phyloP scores from a whole-genome alignment of 2,329 filamentous ascomycete genomes.

The Plectosphaerella cucumerina region DNA sequence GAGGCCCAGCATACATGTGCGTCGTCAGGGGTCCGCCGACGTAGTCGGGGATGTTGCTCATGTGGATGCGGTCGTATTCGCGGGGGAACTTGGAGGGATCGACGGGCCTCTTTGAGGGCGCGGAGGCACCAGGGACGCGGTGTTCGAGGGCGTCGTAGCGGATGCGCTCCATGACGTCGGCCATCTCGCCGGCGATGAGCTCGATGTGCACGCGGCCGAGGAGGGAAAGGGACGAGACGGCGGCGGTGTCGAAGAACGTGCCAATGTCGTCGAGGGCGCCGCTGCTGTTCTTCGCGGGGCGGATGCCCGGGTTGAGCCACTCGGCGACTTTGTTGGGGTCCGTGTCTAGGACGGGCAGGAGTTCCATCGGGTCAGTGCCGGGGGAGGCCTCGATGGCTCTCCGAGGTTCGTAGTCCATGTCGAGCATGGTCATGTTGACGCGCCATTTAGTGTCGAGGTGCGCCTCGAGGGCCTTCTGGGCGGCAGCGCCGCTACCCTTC shows the following conservation, averaged over 20 bases:
- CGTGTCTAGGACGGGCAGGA: not conserved
- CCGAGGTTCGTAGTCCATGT: slow-evolving; percentile 11
- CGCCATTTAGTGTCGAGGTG: slow-evolving; percentile 14
- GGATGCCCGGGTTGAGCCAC: slow-evolving; percentile 1
- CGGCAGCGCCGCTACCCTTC: not conserved
- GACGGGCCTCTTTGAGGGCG: not conserved
- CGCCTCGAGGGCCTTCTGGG: slow-evolving; percentile 4
- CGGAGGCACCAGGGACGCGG: slow-evolving; percentile 1
- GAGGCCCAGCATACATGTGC: slow-evolving; percentile 16
- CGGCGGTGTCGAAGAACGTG: slow-evolving; percentile 2
- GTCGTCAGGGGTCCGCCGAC: slow-evolving; percentile 20
- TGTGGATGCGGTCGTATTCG: slow-evolving; percentile 21
- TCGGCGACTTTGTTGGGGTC: slow-evolving; percentile 1
- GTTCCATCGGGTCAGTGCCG: not conserved
- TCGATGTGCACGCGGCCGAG: slow-evolving; percentile 13
- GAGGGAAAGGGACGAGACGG: not conserved
- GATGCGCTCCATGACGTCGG: slow-evolving; percentile 22
- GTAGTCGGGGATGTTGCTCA: slow-evolving; percentile 27
- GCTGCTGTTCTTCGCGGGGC: not conserved
- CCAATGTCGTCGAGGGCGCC: not conserved
- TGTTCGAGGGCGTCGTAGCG: slow-evolving; percentile 18
- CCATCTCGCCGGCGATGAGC: slow-evolving; percentile 23
- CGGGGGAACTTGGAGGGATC: slow-evolving; percentile 18
- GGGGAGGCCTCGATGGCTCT: not conserved
- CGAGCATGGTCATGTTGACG: slow-evolving; percentile 12